These are phyloP conservation scores for Solanum paucissectum DNA, from an alignment of 257 asterid species.

Conservation along the genomic window DNA sequence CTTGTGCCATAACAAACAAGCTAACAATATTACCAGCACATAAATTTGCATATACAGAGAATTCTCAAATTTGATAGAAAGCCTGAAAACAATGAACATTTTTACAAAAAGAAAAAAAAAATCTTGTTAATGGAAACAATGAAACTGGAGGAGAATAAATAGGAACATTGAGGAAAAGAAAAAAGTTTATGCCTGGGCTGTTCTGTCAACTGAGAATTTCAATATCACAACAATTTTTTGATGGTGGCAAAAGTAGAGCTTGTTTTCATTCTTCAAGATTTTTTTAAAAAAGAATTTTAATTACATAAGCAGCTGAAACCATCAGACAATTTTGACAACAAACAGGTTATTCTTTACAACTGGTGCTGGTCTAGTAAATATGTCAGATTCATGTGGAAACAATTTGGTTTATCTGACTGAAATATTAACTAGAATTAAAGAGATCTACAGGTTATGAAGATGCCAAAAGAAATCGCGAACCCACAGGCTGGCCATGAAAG, in stretches of 20 bases:
- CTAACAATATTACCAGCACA: background rate
- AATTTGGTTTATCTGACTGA: background rate
- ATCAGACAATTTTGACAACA: background rate
- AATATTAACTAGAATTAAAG: background rate
- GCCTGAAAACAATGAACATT: background rate
- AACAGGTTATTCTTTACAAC: background rate
- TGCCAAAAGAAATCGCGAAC: background rate
- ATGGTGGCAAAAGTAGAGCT: background rate
- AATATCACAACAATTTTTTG: background rate
- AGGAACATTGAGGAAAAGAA: background rate
- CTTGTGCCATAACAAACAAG: background rate
- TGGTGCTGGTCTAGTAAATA: background rate
- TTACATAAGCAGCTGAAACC: background rate
- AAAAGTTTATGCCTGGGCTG: background rate
- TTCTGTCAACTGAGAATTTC: background rate
- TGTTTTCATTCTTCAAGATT: background rate
- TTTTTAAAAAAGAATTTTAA: background rate
- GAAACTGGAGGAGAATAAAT: background rate
- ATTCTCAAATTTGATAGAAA: background rate
- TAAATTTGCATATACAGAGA: background rate
- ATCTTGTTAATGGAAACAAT: background rate
- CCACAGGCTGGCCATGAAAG: background rate
- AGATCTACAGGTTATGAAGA: conserved; percentile 7
- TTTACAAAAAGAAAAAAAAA: background rate
- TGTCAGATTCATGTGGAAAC: background rate